Percentiles rank a stretch among this genome's conserved stretches.
Evolutionary conservation across 2,329 filamentous ascomycete species (phyloP).

Genomic region (Sordariomycetes sp.): DNA sequence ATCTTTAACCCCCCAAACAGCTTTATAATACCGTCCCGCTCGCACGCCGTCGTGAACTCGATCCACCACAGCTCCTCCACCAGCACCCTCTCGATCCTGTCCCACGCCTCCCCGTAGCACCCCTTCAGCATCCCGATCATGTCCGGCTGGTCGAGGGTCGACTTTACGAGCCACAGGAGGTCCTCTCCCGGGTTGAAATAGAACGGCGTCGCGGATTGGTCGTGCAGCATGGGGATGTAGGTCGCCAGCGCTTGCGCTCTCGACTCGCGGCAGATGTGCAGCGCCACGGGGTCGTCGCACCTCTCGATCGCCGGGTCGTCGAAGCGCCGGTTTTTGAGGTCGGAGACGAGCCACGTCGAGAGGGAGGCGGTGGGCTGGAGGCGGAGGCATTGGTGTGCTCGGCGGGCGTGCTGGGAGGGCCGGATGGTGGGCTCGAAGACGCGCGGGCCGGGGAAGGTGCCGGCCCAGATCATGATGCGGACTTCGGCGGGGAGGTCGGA

Average conservation of each 20-base stretch:
- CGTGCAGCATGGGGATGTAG: neutral
- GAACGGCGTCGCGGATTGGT: neutral
- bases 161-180: neutral
- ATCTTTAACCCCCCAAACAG: too few species aligned
- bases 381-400: neutral
- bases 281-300: neutral
- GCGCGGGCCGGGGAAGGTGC: neutral
- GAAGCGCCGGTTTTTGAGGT: neutral
- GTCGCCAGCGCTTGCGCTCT: neutral
- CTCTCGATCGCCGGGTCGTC: neutral
- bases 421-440: neutral
- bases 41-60: too few species aligned
- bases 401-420: too few species aligned
- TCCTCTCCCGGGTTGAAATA: neutral
- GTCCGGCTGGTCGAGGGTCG: neutral
- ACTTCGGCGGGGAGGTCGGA: neutral
- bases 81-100: neutral
- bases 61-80: neutral
- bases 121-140: neutral
- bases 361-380: neutral
- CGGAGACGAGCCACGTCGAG: neutral
- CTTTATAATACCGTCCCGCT: too few species aligned
- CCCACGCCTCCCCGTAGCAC: neutral
- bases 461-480: neutral
- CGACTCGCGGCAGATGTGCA: neutral